Evolutionary conservation across 352 stramenopile species (phyloP).

Genomic region (Thraustochytrium striatum): DNA sequence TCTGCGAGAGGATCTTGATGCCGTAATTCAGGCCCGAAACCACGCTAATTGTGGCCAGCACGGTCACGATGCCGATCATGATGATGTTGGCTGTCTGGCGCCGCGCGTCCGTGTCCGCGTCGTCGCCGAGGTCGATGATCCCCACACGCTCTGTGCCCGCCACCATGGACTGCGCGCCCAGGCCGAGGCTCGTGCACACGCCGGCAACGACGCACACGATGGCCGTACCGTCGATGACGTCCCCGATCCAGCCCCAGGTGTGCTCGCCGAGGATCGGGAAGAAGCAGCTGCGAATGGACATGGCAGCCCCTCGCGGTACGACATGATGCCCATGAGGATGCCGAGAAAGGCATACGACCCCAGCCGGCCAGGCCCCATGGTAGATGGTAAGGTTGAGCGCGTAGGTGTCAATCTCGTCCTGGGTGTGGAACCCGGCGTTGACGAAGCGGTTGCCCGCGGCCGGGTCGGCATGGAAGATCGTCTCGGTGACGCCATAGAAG

Average conservation of each 20-base stretch:
- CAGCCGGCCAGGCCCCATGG: slow-evolving; percentile 58
- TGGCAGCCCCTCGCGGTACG: slow-evolving; percentile 54
- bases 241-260: slow-evolving; percentile 55
- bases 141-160: slow-evolving; percentile 53
- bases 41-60: slow-evolving; percentile 56
- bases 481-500: slow-evolving; percentile 58
- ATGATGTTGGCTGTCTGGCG: background rate
- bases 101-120: background rate
- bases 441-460: slow-evolving; percentile 45
- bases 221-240: slow-evolving; percentile 56
- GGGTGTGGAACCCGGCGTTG: slow-evolving; percentile 41
- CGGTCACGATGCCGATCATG: slow-evolving; percentile 37
- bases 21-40: slow-evolving; percentile 55
- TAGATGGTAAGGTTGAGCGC: slow-evolving; percentile 56
- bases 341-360: slow-evolving; percentile 55
- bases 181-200: slow-evolving; percentile 56
- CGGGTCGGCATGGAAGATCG: slow-evolving; percentile 52
- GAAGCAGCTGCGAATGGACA: slow-evolving; percentile 55
- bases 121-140: background rate
- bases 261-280: slow-evolving; percentile 55
- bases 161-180: slow-evolving; percentile 54
- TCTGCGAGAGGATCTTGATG: slow-evolving; percentile 56
- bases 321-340: slow-evolving; percentile 51
- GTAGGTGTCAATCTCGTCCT: slow-evolving; percentile 56
- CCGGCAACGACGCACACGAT: slow-evolving; percentile 56